Percentiles rank a stretch among this genome's conserved stretches.
phyloP scores from a whole-genome alignment of 345 rosid genomes.

The Atalantia buxifolia region DNA sequence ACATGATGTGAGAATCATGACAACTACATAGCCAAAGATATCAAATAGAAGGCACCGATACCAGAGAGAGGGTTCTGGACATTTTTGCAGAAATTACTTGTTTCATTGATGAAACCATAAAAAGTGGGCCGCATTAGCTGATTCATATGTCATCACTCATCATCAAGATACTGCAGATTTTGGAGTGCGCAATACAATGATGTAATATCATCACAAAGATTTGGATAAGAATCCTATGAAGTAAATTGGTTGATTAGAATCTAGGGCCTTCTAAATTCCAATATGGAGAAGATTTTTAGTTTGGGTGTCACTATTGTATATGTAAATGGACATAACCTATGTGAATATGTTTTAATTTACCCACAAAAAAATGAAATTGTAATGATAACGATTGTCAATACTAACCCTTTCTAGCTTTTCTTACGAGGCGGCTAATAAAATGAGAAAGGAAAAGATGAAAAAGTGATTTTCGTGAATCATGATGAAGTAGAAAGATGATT shows the following conservation, averaged over 20 bases:
- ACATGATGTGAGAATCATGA: background rate
- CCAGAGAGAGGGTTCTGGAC: background rate
- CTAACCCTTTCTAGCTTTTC: background rate
- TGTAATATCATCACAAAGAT: background rate
- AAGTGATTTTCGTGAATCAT: background rate
- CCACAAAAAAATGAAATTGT: too few relatives aligned
- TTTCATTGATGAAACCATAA: background rate
- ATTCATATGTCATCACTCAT: background rate
- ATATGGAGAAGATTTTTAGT: background rate
- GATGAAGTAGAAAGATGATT: background rate
- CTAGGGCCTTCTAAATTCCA: background rate
- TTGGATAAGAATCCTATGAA: conserved; percentile 10
- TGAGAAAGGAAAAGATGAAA: background rate
- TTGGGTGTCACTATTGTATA: too few relatives aligned
- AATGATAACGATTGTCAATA: too few relatives aligned
- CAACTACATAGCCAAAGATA: background rate
- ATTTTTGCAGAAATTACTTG: background rate
- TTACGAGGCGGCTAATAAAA: background rate
- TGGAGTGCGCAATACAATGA: background rate
- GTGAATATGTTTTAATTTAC: too few relatives aligned
- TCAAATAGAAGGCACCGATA: background rate
- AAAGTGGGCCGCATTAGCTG: background rate
- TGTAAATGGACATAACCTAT: too few relatives aligned
- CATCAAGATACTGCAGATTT: background rate
- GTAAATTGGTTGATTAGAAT: background rate